phyloP scores from a whole-genome alignment of 441 rosid genomes.

The Gossypium lobatum region DNA sequence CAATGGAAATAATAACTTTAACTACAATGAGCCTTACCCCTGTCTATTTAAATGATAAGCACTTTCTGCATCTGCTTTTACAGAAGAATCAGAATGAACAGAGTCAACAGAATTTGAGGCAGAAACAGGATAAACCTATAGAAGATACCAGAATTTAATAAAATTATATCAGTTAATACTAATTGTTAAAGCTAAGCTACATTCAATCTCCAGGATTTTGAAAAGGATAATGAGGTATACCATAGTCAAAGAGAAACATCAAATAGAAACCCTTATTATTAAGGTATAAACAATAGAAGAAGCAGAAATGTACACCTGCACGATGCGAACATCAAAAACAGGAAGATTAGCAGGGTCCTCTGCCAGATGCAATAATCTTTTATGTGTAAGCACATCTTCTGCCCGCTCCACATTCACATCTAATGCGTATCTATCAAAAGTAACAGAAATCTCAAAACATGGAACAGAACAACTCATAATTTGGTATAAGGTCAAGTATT shows the following conservation, averaged over 20 bases:
- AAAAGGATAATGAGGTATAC: background rate
- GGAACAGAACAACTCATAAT: background rate
- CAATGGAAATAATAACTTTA: background rate
- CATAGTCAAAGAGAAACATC: background rate
- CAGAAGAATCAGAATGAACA: constrained; percentile 41
- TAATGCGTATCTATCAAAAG: constrained; percentile 55
- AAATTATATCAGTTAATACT: background rate
- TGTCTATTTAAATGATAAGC: constrained; percentile 45
- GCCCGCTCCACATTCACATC: constrained; percentile 98
- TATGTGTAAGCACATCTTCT: constrained; percentile 81
- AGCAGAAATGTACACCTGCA: constrained; percentile 44
- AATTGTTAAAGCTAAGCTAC: background rate
- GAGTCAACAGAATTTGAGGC: constrained; percentile 40
- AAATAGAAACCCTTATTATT: background rate
- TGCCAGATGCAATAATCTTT: constrained; percentile 66
- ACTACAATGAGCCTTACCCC: constrained; percentile 30
- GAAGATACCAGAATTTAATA: constrained; percentile 8
- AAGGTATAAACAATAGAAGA: background rate
- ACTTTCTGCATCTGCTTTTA: constrained; percentile 75
- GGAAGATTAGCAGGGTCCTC: constrained; percentile 71
- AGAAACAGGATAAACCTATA: constrained; percentile 55
- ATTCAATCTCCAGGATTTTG: background rate
- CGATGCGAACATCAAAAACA: constrained; percentile 78
- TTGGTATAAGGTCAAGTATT: background rate
- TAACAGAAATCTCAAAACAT: background rate